Evolutionary conservation across 129 eudicot genomes (phyloP).

Genomic region (Artemisia argyi): DNA sequence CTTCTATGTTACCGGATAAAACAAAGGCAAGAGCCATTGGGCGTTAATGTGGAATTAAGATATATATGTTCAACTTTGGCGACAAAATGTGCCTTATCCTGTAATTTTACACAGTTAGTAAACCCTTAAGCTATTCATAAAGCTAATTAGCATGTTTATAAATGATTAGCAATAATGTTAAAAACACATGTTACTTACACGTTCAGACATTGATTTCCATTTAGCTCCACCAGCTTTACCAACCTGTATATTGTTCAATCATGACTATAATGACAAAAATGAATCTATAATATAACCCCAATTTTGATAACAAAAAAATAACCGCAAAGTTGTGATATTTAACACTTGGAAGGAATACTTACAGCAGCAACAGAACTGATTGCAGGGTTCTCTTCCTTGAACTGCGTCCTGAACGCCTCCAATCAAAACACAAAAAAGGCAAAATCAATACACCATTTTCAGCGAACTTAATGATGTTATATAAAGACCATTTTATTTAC

Average conservation of each 20-base stretch:
- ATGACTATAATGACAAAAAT: not conserved
- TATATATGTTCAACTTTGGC: conserved; percentile 61
- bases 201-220: conserved; percentile 69
- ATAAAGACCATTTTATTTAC: conserved; percentile 27
- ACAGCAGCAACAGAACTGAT: conserved; percentile 81
- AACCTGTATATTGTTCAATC: conserved; percentile 37
- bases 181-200: conserved; percentile 33
- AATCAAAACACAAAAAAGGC: conserved; percentile 20
- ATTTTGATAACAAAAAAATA: not conserved
- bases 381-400: conserved; percentile 63
- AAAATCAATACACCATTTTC: not conserved
- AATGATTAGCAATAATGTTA: not conserved
- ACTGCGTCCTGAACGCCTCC: conserved; percentile 70
- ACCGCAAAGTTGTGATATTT: no score
- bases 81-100: conserved; percentile 72
- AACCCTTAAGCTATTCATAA: not conserved
- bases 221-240: conserved; percentile 85
- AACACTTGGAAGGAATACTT: conserved; percentile 24
- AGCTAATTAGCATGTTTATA: not conserved
- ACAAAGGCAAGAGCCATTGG: no score
- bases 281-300: not conserved
- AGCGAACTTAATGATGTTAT: no score
- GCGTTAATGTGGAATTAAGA: no score
- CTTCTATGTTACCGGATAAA: no score
- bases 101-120: not conserved